Conservation (phyloP, 1,139 yeast species). For the Lodderomyces orthopsilosis region DNA sequence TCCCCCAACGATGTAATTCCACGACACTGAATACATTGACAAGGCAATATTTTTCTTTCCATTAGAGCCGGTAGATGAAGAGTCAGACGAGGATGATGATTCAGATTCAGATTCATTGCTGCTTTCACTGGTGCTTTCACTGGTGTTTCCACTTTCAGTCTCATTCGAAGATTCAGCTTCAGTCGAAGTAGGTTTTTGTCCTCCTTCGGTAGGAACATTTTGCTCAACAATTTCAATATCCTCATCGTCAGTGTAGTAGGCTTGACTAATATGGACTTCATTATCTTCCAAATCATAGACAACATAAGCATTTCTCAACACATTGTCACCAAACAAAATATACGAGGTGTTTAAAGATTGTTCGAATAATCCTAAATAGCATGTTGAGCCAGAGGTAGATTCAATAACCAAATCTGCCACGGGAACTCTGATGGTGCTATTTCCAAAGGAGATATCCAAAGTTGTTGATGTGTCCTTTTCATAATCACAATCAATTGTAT, state of each 20-base stretch:
- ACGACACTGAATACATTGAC: neutral
- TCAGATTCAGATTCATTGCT: neutral
- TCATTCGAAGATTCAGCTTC: neutral
- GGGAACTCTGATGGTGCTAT: constrained; percentile 34
- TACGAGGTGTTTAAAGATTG: constrained; percentile 20
- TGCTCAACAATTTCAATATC: constrained; percentile 9
- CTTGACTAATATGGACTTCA: constrained; percentile 69
- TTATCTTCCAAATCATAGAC: constrained; percentile 72
- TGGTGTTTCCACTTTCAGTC: neutral
- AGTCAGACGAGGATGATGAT: neutral
- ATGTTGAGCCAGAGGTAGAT: constrained; percentile 15
- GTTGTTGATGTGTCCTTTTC: constrained; percentile 3
- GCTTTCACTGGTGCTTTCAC: too few species aligned
- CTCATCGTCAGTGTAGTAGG: constrained; percentile 27
- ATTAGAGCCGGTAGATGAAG: neutral
- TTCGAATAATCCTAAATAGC: constrained; percentile 30
- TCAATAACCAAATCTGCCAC: constrained; percentile 24
- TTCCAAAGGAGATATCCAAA: constrained; percentile 37
- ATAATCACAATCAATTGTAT: constrained; percentile 20
- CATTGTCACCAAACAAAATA: constrained; percentile 64
- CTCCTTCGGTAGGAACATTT: constrained; percentile 10
- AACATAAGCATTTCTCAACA: constrained; percentile 69
- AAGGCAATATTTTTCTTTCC: neutral
- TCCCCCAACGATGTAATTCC: neutral
- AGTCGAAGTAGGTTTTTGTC: constrained; percentile 5